Evolutionary conservation across 169 alveolate species (phyloP), one percentile per base, ranked within the genome.

Genomic region (Eimeria sp.): DNA sequence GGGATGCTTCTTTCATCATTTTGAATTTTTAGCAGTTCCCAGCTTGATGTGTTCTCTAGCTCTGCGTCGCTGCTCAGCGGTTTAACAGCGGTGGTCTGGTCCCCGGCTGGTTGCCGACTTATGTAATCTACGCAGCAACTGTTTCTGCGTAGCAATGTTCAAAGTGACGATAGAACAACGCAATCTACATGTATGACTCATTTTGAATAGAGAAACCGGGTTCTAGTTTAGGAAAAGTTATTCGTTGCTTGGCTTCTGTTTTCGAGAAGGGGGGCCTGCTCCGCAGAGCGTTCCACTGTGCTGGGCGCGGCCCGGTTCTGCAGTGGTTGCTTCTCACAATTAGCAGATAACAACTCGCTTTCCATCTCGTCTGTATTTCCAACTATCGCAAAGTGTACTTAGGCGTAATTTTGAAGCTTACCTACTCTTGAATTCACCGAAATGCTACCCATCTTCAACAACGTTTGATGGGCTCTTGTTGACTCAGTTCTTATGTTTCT

Each of bases 291-390:
- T 66, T 46, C 77, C 37, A 66, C 77, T 6, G 76, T 66, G 25
- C 20, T 56, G 43, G n/a, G 80, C 80, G 80, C 80, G 80, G 80
- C 80, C 80, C 80, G 80, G 33, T 71, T 33, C 49, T 71, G 54
- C n/a, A 33, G 4, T 37, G 25, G 80, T 71, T 71, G 11, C 80
- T 11, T 18, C n/a, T 9, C n/a, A 37, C 16, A 9, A 14, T 71
- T 71, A 71, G 80, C 25, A 71, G 1, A 27, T 33, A 37, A 37
- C 54, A 37, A 33, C 9, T 71, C 16, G 80, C 8, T 27, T 71
- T 14, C 14, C 54, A 4, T 30, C 54, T 71, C 4, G n/a, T 71
- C 80, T 52, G 16, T 71, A 71, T 25, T 71, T 71, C 49, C 0
- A 3, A 33, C 33, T 49, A 30, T 71, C 54, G n/a, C 54, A 71